Conservation (phyloP, 768 basidiomycete species). For the Suillus paluster region DNA sequence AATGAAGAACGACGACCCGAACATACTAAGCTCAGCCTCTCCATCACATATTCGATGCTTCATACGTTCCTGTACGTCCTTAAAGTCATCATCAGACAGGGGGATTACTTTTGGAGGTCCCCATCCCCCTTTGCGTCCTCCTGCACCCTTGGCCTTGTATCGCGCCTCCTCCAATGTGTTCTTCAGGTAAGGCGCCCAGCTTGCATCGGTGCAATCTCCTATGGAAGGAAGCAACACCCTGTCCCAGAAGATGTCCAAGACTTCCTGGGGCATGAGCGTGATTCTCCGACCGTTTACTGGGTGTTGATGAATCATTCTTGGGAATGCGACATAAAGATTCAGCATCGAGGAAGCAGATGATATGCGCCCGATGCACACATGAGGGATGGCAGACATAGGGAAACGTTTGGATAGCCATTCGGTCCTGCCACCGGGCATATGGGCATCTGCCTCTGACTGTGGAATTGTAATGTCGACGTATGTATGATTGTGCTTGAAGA, state of each 20-base stretch:
- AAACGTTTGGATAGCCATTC: constrained; percentile 17
- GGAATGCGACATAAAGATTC: constrained; percentile 16
- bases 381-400: constrained; percentile 8
- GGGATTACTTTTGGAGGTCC: constrained; percentile 15
- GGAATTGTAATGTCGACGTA: constrained; percentile 18
- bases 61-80: constrained; percentile 12
- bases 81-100: background rate
- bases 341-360: background rate
- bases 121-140: background rate
- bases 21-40: background rate
- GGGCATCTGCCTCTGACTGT: constrained; percentile 15
- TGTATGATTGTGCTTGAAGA: constrained; percentile 21
- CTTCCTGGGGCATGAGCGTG: constrained; percentile 12
- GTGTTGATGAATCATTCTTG: constrained; percentile 18
- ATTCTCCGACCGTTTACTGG: background rate
- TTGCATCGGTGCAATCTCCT: no score
- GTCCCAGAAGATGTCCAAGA: constrained; percentile 15
- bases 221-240: constrained; percentile 17
- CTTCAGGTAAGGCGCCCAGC: constrained; percentile 9
- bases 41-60: constrained; percentile 1
- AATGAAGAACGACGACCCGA: constrained; percentile 20
- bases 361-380: constrained; percentile 7
- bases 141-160: constrained; percentile 12
- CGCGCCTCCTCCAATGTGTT: constrained; percentile 9
- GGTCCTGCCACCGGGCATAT: background rate